These are phyloP conservation scores for Lasiodiplodia gonubiensis DNA, from an alignment of 2,329 filamentous ascomycete genomes.

Conservation along the genomic window DNA sequence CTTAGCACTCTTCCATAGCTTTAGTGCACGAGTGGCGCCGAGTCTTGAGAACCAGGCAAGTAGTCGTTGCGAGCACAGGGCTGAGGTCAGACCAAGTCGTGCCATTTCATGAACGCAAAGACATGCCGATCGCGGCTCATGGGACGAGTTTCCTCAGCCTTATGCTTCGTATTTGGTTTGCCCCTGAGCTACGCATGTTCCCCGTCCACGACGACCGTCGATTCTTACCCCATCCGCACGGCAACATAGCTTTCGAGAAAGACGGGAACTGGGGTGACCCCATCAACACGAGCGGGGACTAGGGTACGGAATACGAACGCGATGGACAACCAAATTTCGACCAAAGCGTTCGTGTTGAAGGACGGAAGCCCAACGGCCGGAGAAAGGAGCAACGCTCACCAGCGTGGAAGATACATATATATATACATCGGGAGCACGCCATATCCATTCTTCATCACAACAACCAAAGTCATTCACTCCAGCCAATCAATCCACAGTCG, in stretches of 20 bases:
- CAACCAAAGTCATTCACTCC: constrained; percentile 10
- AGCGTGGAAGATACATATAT: background rate
- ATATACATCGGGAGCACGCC: background rate
- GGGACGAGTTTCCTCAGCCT: too few species aligned
- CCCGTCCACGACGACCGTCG: background rate
- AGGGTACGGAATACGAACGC: background rate
- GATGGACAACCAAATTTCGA: background rate
- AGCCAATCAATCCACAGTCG: background rate
- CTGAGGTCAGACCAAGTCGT: too few species aligned
- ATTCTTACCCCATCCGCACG: background rate
- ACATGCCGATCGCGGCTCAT: too few species aligned
- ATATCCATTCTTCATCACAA: background rate
- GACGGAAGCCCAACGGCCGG: background rate
- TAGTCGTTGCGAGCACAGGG: too few species aligned
- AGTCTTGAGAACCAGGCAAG: too few species aligned
- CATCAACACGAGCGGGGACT: background rate
- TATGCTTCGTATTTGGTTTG: too few species aligned
- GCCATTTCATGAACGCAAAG: too few species aligned
- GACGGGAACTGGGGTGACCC: background rate
- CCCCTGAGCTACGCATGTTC: too few species aligned
- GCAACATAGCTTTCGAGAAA: background rate
- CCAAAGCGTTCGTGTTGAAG: constrained; percentile 12
- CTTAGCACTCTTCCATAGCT: too few species aligned
- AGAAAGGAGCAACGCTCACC: background rate
- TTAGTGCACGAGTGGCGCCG: too few species aligned